These are phyloP conservation scores for Jimgerdemannia lactiflua DNA, from an alignment of 192 early-diverging fungal genomes.

Conservation along the genomic window DNA sequence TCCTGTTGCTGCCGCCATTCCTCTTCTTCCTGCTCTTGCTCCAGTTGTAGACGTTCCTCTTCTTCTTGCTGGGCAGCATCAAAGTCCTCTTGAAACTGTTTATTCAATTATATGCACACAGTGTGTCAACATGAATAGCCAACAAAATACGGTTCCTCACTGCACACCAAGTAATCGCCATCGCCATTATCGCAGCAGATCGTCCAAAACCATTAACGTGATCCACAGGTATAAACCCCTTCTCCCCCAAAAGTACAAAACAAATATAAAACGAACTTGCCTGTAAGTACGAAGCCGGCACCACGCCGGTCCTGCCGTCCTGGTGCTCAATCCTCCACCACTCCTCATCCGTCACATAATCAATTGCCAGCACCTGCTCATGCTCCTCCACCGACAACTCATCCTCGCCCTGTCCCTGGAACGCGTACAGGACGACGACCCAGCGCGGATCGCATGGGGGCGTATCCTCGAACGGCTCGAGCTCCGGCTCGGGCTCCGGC, in stretches of 20 bases:
- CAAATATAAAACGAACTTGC: too few species aligned
- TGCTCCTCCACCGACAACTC: slow-evolving; percentile 86
- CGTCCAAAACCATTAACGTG: not conserved
- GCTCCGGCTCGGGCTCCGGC: slow-evolving; percentile 16
- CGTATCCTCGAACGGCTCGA: slow-evolving; percentile 22
- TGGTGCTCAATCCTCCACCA: slow-evolving; percentile 82
- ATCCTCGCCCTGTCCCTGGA: slow-evolving; percentile 77
- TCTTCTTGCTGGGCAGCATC: slow-evolving; percentile 6
- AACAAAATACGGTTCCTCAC: not conserved
- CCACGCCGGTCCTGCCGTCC: slow-evolving; percentile 65
- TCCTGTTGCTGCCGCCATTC: slow-evolving; percentile 8
- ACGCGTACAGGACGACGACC: slow-evolving; percentile 73
- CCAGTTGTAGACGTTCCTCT: slow-evolving; percentile 6
- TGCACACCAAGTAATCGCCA: not conserved
- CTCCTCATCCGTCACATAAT: slow-evolving; percentile 76
- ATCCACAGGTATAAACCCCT: not conserved
- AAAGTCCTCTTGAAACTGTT: slow-evolving; percentile 25
- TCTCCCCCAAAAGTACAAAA: slow-evolving; percentile 24
- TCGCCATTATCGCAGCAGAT: not conserved
- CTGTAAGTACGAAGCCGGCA: slow-evolving; percentile 80
- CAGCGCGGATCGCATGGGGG: slow-evolving; percentile 17
- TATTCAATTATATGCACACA: too few species aligned
- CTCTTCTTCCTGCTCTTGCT: slow-evolving; percentile 12
- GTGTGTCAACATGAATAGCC: too few species aligned
- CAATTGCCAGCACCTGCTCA: slow-evolving; percentile 80